phyloP scores from a whole-genome alignment of 2,329 filamentous ascomycete genomes.

The Aureobasidium sp. region DNA sequence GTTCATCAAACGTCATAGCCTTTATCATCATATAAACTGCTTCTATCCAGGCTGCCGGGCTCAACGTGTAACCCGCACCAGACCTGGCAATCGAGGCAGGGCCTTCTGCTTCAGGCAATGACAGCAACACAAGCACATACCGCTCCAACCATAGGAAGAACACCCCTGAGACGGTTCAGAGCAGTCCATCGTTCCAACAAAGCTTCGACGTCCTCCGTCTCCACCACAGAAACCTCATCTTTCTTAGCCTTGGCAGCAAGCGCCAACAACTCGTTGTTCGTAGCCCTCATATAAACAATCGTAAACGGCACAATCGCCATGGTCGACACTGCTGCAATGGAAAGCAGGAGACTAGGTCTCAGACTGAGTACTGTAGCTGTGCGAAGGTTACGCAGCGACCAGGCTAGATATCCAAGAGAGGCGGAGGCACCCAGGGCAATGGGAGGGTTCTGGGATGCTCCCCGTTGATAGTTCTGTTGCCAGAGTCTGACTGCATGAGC shows the following conservation, averaged over 20 bases:
- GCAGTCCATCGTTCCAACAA: background rate
- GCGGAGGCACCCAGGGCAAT: background rate
- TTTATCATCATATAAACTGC: too few relatives aligned
- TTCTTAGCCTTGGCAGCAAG: background rate
- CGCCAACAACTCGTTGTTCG: background rate
- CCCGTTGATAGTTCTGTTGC: background rate
- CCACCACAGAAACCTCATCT: background rate
- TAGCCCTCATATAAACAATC: background rate
- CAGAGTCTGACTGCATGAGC: background rate
- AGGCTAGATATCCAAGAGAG: background rate
- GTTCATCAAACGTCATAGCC: too few relatives aligned
- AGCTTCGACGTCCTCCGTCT: background rate
- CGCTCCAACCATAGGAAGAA: background rate
- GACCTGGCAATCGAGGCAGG: too few relatives aligned
- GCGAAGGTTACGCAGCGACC: background rate
- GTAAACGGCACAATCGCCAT: background rate
- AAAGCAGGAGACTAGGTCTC: background rate
- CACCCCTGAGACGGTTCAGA: background rate
- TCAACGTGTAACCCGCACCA: too few relatives aligned
- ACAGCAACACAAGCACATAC: background rate
- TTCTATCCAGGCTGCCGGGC: too few relatives aligned
- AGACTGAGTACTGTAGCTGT: background rate
- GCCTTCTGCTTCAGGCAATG: background rate
- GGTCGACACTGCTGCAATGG: background rate
- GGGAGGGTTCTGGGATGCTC: background rate